A percentile compares a stretch with the other conserved stretches of the same genome.
These are phyloP conservation scores for Actinomortierella ambigua DNA, from an alignment of 371 early-diverging fungal species.

Conservation along the genomic window DNA sequence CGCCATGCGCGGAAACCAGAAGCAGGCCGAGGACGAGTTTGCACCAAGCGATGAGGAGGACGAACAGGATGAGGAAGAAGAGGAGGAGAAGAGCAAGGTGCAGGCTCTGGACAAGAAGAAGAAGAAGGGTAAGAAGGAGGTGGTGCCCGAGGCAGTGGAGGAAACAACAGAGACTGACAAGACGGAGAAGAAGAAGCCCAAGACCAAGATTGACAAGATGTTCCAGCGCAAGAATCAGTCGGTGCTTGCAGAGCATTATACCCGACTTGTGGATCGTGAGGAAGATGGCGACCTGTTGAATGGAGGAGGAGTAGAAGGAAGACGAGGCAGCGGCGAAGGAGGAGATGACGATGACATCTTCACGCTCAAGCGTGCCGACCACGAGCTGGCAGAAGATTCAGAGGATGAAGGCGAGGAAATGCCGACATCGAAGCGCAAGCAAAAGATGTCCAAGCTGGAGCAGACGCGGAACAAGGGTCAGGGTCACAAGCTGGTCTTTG, in stretches of 20 bases:
- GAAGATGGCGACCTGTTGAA: constrained; percentile 45
- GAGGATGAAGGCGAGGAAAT: constrained; percentile 16
- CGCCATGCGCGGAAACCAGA: constrained; percentile 54
- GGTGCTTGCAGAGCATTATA: constrained; percentile 91
- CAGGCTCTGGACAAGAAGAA: constrained; percentile 36
- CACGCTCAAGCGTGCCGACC: constrained; percentile 78
- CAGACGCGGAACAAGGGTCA: constrained; percentile 73
- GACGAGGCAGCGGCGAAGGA: constrained; percentile 18
- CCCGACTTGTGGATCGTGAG: constrained; percentile 73
- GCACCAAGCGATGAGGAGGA: constrained; percentile 34
- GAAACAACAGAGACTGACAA: constrained; percentile 6
- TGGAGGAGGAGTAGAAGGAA: not conserved
- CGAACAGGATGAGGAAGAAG: constrained; percentile 42
- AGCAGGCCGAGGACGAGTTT: constrained; percentile 42
- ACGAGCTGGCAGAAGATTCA: constrained; percentile 57
- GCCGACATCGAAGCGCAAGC: constrained; percentile 32
- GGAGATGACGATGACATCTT: constrained; percentile 79
- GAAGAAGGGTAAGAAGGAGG: constrained; percentile 50
- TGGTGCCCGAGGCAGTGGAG: constrained; percentile 32
- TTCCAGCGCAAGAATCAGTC: constrained; percentile 91
- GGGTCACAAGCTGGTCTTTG: constrained; percentile 82
- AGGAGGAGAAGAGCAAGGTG: constrained; percentile 46
- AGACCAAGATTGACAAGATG: constrained; percentile 89
- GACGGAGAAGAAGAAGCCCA: constrained; percentile 46
- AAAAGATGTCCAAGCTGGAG: constrained; percentile 75